Evolutionary conservation across 306 rosid species (phyloP).

Genomic region (Cucurbita argyrosperma): DNA sequence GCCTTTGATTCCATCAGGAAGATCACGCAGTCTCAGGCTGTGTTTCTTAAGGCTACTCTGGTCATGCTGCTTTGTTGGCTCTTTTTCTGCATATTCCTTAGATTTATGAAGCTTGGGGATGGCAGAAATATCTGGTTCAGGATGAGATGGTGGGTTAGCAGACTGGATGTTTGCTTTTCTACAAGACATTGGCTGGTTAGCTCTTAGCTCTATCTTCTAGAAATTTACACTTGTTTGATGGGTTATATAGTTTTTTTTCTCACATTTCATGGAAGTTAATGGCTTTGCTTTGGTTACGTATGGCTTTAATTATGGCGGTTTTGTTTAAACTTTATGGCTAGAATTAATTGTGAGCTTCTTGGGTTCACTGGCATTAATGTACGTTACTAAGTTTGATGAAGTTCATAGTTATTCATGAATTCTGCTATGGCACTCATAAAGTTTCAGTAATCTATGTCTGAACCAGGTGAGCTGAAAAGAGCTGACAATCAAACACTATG

Average conservation of each 20-base stretch:
- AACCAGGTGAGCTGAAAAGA: neutral
- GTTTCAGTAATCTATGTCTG: neutral
- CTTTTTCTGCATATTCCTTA: conserved; percentile 39
- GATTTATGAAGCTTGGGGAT: conserved; percentile 52
- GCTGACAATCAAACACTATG: neutral
- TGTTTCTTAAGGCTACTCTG: conserved; percentile 81
- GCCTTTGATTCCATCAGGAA: conserved; percentile 63
- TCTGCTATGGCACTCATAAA: neutral
- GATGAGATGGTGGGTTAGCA: conserved; percentile 74
- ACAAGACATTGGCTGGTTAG: conserved; percentile 93
- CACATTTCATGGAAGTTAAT: neutral
- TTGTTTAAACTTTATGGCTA: neutral
- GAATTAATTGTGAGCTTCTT: neutral
- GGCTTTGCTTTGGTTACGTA: neutral
- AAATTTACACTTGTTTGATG: neutral
- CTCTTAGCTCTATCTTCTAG: conserved; percentile 12
- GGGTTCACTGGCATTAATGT: neutral
- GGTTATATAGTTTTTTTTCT: neutral
- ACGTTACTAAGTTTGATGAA: neutral
- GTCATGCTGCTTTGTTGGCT: conserved; percentile 74
- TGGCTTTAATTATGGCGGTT: neutral
- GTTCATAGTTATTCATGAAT: neutral
- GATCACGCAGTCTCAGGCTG: conserved; percentile 91
- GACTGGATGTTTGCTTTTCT: conserved; percentile 85
- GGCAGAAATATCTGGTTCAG: conserved; percentile 62